Evolutionary conservation across 148 eudicot genomes (phyloP).

Genomic region (Rhododendron ovatum): DNA sequence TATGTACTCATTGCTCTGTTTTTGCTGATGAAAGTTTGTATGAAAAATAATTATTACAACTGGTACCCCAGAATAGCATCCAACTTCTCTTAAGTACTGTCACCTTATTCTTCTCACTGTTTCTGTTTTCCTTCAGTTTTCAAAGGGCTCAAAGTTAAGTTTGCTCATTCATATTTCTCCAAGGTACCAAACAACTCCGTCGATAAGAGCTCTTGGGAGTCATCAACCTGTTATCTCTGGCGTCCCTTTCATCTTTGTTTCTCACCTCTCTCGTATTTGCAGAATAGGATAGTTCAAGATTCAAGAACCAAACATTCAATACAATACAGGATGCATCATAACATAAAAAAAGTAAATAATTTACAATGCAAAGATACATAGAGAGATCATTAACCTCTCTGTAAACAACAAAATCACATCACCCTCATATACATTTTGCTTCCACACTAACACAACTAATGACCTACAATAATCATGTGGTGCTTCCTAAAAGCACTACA

Average conservation of each 20-base stretch:
- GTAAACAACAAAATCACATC: neutral
- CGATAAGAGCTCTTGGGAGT: neutral
- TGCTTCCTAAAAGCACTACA: neutral
- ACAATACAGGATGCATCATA: neutral
- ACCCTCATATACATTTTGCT: slow-evolving; percentile 12
- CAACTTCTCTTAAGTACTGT: neutral
- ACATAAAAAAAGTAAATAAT: neutral
- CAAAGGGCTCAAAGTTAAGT: neutral
- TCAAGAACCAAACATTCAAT: neutral
- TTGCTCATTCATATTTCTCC: neutral
- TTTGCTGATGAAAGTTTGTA: neutral
- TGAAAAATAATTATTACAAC: neutral
- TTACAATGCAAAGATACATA: slow-evolving; percentile 6
- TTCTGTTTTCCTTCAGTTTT: neutral
- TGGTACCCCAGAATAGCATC: neutral
- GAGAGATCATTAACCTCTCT: neutral
- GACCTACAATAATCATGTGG: slow-evolving; percentile 7
- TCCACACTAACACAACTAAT: slow-evolving; percentile 7
- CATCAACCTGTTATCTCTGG: neutral
- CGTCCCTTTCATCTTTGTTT: neutral
- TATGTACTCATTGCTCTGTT: neutral
- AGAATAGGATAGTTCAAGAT: neutral
- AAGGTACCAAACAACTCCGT: too few relatives aligned
- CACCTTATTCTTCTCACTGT: neutral
- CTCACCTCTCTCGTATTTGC: neutral